Evolutionary conservation across 768 basidiomycete species (phyloP), one percentile per base, ranked within the genome.

Genomic region (Pleurotus djamor): DNA sequence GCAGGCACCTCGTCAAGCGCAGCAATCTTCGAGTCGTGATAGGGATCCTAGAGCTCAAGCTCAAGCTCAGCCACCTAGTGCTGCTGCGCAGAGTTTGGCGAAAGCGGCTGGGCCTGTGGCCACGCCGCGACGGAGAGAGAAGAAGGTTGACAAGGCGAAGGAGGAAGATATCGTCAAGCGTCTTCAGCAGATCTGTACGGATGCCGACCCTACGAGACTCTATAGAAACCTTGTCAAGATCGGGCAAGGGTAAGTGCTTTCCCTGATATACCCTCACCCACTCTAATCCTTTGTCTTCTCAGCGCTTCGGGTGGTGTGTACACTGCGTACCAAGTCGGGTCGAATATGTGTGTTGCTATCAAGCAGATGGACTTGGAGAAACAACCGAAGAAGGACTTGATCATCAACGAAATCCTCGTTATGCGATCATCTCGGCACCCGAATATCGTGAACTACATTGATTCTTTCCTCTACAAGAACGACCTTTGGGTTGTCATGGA

Each of bases 281-380:
- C 21, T 28, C 21, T 28, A 28, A 28, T 28, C 21, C 21, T 28
- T 28, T 28, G 21, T 28, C 21, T 28, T 28, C 21, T 28, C 70
- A 96, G 94, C 60, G 96, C 97, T 13, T 96, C 93, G 16, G 96
- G 97, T 43, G 96, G 96, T 64, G 97, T 98, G 2, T 99, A 97
- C 75, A 98, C 96, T 10, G 96, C 96, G 13, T 97, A 97, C 70
- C 96, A 98, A 77, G 91, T 96, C 62, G 95, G 96, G 44, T 94
- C 92, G 34, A 96, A 97, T 73, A 67, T 92, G 35, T 91, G 87
- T 9, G 97, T 98, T 36, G 97, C 97, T 44, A 99, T 99, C 84
- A 99, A 99, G 75, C 96, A 98, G 75, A 99, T 98, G 97, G 97
- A 99, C 79, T 83, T 99, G 34, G 96, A 98, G 74, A 97, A 98